These are phyloP conservation scores for Glonium stellatum DNA, from an alignment of 495 filamentous ascomycete genomes.

Conservation along the genomic window DNA sequence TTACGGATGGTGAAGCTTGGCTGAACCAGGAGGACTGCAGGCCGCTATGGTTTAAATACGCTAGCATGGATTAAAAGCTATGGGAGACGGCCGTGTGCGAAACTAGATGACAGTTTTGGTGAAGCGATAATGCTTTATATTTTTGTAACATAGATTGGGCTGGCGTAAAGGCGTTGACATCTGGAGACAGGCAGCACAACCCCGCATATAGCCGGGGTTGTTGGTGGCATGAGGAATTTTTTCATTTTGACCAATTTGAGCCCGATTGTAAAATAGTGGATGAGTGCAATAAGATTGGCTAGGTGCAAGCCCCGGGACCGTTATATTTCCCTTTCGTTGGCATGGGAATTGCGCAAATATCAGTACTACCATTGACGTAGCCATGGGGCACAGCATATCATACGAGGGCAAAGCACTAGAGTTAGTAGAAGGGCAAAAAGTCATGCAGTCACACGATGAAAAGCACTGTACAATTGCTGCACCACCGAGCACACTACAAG, in stretches of 20 bases:
- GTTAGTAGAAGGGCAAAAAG: too few species aligned
- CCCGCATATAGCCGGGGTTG: background rate
- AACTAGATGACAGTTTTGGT: background rate
- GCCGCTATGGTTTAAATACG: conserved; percentile 93
- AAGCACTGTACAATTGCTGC: conserved; percentile 5
- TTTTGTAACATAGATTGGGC: background rate
- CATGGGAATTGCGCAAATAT: background rate
- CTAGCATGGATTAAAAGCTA: conserved; percentile 60
- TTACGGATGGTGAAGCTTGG: conserved; percentile 80
- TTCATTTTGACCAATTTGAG: too few species aligned
- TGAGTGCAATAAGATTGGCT: too few species aligned
- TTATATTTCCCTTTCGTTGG: too few species aligned
- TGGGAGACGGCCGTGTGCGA: background rate
- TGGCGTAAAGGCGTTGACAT: background rate
- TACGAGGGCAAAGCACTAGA: too few species aligned
- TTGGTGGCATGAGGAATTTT: background rate
- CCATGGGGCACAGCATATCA: background rate
- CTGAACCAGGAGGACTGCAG: conserved; percentile 90
- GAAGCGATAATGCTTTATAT: background rate
- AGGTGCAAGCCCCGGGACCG: too few species aligned
- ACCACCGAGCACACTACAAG: conserved; percentile 2
- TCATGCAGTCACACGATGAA: background rate
- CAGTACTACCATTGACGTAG: background rate
- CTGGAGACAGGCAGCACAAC: background rate
- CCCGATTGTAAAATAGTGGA: too few species aligned